Percentiles rank a stretch among this genome's conserved stretches.
Evolutionary conservation across 2,329 filamentous ascomycete species (phyloP).

Genomic region (Neofusicoccum kwambonambiense): DNA sequence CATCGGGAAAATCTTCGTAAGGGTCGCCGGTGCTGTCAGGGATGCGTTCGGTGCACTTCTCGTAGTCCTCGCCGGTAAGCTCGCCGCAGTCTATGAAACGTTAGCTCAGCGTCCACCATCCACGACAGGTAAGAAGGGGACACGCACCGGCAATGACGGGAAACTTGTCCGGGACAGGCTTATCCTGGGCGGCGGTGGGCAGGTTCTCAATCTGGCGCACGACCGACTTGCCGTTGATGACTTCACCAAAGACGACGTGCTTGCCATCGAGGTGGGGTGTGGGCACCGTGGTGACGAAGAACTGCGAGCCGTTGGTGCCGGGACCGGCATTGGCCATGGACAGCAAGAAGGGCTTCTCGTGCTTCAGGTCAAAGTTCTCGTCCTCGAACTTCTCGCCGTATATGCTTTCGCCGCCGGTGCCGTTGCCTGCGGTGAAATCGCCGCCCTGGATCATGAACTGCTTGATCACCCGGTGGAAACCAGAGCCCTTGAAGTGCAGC

Average conservation of each 20-base stretch:
- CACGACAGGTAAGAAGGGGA: background rate
- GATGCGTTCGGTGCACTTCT: constrained; percentile 64
- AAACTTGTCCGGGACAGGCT: constrained; percentile 62
- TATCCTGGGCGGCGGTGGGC: constrained; percentile 71
- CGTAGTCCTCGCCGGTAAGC: constrained; percentile 69
- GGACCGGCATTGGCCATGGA: constrained; percentile 98
- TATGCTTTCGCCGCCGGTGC: constrained; percentile 94
- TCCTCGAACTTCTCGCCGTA: constrained; percentile 97
- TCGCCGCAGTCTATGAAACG: constrained; percentile 72
- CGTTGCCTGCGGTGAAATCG: constrained; percentile 93
- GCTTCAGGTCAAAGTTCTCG: constrained; percentile 90
- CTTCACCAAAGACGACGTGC: constrained; percentile 96
- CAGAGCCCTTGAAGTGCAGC: constrained; percentile 87
- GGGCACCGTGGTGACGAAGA: constrained; percentile 95
- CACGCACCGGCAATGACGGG: constrained; percentile 61
- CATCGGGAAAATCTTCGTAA: constrained; percentile 95
- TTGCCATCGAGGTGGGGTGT: constrained; percentile 94
- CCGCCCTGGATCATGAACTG: constrained; percentile 98
- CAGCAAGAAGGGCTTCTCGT: constrained; percentile 88
- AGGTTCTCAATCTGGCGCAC: constrained; percentile 88
- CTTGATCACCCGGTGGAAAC: constrained; percentile 97
- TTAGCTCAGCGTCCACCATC: background rate
- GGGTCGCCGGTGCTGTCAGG: constrained; percentile 82
- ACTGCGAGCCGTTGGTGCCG: constrained; percentile 94
- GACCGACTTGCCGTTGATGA: constrained; percentile 87